Percentiles rank a stretch among this genome's conserved stretches.
phyloP scores from a whole-genome alignment of 2,329 filamentous ascomycete genomes.

The Scedosporium dehoogii region DNA sequence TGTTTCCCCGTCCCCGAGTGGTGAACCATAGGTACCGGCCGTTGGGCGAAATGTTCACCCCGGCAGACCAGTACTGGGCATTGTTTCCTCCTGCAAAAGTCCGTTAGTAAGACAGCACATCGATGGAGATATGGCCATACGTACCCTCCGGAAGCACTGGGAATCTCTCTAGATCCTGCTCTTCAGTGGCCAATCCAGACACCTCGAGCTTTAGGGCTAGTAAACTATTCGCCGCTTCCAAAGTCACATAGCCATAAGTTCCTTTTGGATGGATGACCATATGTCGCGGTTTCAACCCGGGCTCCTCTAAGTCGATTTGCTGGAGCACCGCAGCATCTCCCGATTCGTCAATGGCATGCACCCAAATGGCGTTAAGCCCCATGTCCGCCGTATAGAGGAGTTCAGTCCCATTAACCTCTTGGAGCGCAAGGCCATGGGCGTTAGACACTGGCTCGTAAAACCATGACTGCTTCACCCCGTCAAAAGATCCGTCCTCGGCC shows the following conservation, averaged over 20 bases:
- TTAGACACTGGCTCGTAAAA: background rate
- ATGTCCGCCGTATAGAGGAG: slow-evolving; percentile 2
- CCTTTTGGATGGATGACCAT: background rate
- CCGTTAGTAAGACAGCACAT: background rate
- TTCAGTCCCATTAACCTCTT: background rate
- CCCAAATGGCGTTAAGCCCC: background rate
- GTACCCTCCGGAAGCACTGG: background rate
- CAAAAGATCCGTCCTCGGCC: background rate
- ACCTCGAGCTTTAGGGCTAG: background rate
- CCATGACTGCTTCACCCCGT: background rate
- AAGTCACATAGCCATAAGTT: background rate
- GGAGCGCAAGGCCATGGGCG: background rate
- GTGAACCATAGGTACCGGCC: background rate
- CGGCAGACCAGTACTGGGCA: slow-evolving; percentile 1
- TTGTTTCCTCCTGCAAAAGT: background rate
- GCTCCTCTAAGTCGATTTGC: background rate
- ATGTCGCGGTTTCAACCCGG: background rate
- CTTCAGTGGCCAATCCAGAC: background rate
- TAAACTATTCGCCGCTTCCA: background rate
- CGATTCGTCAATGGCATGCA: background rate
- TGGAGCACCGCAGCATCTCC: background rate
- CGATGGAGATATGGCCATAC: background rate
- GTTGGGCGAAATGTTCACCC: background rate
- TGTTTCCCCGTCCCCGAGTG: background rate
- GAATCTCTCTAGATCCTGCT: background rate